phyloP scores from a whole-genome alignment of 805 yeast genomes.

The Schwanniomyces sp. region DNA sequence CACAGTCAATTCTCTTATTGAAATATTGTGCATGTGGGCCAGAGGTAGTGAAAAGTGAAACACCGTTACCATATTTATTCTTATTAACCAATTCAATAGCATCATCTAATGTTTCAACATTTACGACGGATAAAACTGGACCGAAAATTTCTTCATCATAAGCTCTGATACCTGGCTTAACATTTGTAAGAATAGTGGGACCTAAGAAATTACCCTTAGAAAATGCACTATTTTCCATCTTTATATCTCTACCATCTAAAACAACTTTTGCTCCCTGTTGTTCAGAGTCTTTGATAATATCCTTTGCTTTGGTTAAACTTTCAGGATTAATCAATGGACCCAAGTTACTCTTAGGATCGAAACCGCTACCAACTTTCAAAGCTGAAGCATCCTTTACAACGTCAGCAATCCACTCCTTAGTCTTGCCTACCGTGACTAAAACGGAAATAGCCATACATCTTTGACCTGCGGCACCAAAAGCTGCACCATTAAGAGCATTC shows the following conservation, averaged over 20 bases:
- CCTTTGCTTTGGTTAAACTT: conserved; percentile 53
- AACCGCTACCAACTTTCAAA: conserved; percentile 66
- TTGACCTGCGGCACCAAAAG: conserved; percentile 85
- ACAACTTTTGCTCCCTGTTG: conserved; percentile 61
- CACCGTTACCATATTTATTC: conserved; percentile 67
- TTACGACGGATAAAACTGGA: conserved; percentile 66
- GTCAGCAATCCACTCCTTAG: conserved; percentile 63
- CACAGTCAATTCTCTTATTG: conserved; percentile 66
- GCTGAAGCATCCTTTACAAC: conserved; percentile 55
- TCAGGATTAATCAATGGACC: conserved; percentile 74
- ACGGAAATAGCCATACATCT: conserved; percentile 80
- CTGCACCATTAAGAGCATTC: conserved; percentile 70
- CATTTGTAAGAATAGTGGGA: conserved; percentile 63
- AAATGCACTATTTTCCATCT: conserved; percentile 36
- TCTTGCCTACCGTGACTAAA: conserved; percentile 67
- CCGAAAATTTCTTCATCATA: conserved; percentile 77
- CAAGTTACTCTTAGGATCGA: conserved; percentile 58
- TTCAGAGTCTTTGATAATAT: conserved; percentile 55
- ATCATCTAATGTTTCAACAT: conserved; percentile 64
- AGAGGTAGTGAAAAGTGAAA: conserved; percentile 65
- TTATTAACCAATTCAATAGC: conserved; percentile 64
- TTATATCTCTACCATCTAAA: conserved; percentile 61
- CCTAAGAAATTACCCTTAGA: conserved; percentile 67
- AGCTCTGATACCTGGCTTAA: conserved; percentile 67
- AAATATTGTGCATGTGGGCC: conserved; percentile 73